Base-by-base conservation (phyloP, 1,284 basidiomycete genomes). In the Irpex sp. region DNA sequence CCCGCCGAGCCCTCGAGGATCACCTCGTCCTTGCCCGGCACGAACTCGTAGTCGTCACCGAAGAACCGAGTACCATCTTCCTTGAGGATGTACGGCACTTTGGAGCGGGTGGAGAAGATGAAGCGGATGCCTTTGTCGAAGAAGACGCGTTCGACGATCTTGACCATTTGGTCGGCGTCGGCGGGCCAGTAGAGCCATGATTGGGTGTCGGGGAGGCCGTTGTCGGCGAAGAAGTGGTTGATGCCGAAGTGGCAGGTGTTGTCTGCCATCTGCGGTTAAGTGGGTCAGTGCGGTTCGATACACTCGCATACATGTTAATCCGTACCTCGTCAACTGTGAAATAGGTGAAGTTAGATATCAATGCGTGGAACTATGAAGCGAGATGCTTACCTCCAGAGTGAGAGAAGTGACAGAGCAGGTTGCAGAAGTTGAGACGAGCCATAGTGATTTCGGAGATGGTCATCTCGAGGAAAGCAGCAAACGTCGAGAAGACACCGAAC, bases 401-500 rank as follows among this genome's bases (percentile, higher is more conserved):
- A 26, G 92, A 94, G 79, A 94, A 94, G 77, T 94, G 92, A 70
- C 82, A 89, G 35, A 94, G 83, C 15, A 94, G 86, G 71, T 94
- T 94, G 79, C 90, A 92, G 71, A 89, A 83, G 76, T 94, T 94
- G 71, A 94, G 75, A 61, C 92, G 84, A 15, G 93, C 93, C 93
- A 94, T 94, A n/a, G 92, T 94, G 62, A 93, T 78, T 73, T 94
- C 93, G 1, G 92, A 93, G 63, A 94, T 76, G 63, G 91, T 79
- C 93, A 94, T 94, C 81, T 94, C 92, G 64, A 93, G 79, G 81
- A 94, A 94, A 4, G 93, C 92, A 57, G 89, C 90, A 78, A 94
- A 94, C 4, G 92, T 94, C 21, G 90, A 92, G 79, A 92, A 92
- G 64, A 93, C 89, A 68, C 89, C 90, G 65, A 87, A 90, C 74